Conservation (phyloP, 768 basidiomycete genomes). For the Cubamyces sp. region DNA sequence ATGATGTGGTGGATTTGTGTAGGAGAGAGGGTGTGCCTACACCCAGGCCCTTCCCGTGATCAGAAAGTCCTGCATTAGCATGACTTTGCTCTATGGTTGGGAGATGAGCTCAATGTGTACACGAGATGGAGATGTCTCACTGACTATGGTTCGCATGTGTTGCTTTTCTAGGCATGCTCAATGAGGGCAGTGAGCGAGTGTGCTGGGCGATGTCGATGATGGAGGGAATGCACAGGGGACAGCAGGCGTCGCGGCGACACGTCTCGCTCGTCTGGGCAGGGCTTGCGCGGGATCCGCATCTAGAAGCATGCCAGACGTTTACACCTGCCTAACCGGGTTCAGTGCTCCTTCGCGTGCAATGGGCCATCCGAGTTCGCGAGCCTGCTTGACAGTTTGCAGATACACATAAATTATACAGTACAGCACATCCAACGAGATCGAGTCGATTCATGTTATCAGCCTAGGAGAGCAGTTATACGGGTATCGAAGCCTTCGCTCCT, state of each 20-base stretch:
- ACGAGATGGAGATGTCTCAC: too few relatives aligned
- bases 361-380: too few relatives aligned
- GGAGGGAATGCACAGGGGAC: not conserved
- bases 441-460: not conserved
- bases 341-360: too few relatives aligned
- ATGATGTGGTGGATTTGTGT: not conserved
- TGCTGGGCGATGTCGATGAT: not conserved
- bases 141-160: not conserved
- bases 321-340: constrained; percentile 17
- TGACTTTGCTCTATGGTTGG: too few relatives aligned
- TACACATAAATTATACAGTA: not conserved
- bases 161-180: not conserved
- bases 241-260: not conserved
- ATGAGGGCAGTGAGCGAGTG: not conserved
- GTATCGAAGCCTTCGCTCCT: constrained; percentile 87
- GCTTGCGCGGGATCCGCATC: not conserved
- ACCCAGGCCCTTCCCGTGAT: too few relatives aligned
- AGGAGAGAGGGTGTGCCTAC: not conserved
- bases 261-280: not conserved
- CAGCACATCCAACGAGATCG: not conserved
- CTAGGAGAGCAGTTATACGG: constrained; percentile 56
- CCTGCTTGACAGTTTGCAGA: too few relatives aligned
- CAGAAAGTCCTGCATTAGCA: too few relatives aligned
- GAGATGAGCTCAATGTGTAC: too few relatives aligned
- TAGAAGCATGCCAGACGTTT: constrained; percentile 11